Conservation (phyloP, 2,329 filamentous ascomycete species). For the Ascochyta viciae-villosae region DNA sequence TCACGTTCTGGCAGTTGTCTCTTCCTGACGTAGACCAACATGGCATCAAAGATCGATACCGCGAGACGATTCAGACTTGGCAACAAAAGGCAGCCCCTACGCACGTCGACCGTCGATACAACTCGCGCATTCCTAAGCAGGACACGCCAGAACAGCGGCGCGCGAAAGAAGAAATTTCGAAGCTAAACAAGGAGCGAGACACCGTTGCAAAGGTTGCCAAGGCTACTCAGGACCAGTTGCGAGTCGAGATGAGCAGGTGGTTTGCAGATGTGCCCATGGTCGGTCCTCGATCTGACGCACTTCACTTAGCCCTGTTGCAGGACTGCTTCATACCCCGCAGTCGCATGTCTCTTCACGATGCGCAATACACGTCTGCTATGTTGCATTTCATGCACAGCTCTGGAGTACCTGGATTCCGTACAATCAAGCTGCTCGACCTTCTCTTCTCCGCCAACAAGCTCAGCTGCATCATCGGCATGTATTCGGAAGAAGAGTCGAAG, state of each 20-base stretch:
- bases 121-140: slow-evolving; percentile 46
- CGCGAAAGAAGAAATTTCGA: slow-evolving; percentile 73
- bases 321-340: slow-evolving; percentile 91
- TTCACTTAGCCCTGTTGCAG: slow-evolving; percentile 82
- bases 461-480: slow-evolving; percentile 83
- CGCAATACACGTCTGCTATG: slow-evolving; percentile 87
- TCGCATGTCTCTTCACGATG: slow-evolving; percentile 82
- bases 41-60: slow-evolving; percentile 73
- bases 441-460: slow-evolving; percentile 85
- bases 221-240: slow-evolving; percentile 66
- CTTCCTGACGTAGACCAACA: slow-evolving; percentile 75
- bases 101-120: slow-evolving; percentile 68
- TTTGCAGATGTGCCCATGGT: slow-evolving; percentile 69
- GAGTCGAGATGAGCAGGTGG: slow-evolving; percentile 78
- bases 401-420: slow-evolving; percentile 84
- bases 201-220: slow-evolving; percentile 61
- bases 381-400: slow-evolving; percentile 86
- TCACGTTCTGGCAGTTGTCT: slow-evolving; percentile 90
- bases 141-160: slow-evolving; percentile 71
- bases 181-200: slow-evolving; percentile 55
- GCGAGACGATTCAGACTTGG: slow-evolving; percentile 68
- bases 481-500: slow-evolving; percentile 88
- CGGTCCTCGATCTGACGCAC: slow-evolving; percentile 62
- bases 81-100: slow-evolving; percentile 49
- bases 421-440: slow-evolving; percentile 81